Base-by-base conservation (phyloP, 148 eudicot genomes). In the Vaccinium vitisidaea region DNA sequence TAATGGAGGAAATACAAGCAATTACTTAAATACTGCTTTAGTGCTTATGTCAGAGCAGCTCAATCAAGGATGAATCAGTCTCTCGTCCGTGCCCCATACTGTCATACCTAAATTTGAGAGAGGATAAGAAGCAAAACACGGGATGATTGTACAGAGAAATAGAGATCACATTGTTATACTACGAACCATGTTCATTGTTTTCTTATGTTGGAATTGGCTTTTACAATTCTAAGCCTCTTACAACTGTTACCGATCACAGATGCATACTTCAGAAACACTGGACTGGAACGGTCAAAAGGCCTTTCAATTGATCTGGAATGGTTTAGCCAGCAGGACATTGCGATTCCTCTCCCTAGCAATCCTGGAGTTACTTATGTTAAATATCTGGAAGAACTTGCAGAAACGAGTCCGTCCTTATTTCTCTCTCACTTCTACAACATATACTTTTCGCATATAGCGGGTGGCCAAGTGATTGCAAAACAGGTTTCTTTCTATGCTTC, bases 181-280 rank as follows among this genome's bases (percentile, higher is more conserved):
- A 21, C 21, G 15, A 71, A 10, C 6, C 25, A 39, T n/a, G 46
- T 88, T 52, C 61, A 25, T 82, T 32, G 63, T 55, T 61, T 53
- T 27, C 56, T 46, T 67, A 49, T 82, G 52, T n/a, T 3, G 18
- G 75, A 46, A 39, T 77, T 52, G 23, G 76, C 63, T 75, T 18
- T 82, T 63, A 25, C 25, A 78, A 79, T 48, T 77, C 11, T 61
- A 13, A 80, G 39, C 75, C 50, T 67, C 55, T 65, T 43, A 5
- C 75, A 84, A 32, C 39, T 77, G 27, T 76, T 82, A 39, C 71
- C 83, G 76, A 80, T 21, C 48, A 77, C 93, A 94, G 99, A 88
- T 92, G 93, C 93, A 50, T 95, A 96, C 92, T 94, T 96, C 86
- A 93, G 99, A 86, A 93, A 85, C 84, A 96, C 98, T 83, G 98